Evolutionary conservation across 2,329 filamentous ascomycete genomes (phyloP).

Genomic region (Beauveria medogensis): DNA sequence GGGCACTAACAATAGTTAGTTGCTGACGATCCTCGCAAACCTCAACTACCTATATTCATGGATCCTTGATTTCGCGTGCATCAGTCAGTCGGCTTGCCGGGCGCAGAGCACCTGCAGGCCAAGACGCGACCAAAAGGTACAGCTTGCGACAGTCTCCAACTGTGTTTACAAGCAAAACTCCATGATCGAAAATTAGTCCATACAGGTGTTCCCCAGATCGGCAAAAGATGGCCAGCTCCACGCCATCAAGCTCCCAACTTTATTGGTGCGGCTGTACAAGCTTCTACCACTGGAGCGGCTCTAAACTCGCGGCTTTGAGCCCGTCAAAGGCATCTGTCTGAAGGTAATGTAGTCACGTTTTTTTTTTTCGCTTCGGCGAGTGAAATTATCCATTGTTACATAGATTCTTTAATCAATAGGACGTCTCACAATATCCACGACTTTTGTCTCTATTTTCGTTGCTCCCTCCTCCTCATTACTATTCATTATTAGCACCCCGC

Average conservation of each 20-base stretch:
- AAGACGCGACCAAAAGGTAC: background rate
- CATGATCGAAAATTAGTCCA: background rate
- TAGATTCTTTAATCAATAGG: background rate
- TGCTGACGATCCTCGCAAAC: background rate
- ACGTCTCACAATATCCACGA: background rate
- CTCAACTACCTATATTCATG: background rate
- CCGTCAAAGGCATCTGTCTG: background rate
- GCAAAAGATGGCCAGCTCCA: background rate
- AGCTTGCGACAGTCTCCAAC: background rate
- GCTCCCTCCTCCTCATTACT: background rate
- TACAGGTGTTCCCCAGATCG: background rate
- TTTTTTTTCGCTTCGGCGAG: no score
- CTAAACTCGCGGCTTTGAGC: background rate
- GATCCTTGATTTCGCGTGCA: no score
- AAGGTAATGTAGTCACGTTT: no score
- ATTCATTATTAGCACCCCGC: background rate
- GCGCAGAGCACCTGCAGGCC: background rate
- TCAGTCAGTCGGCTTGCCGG: background rate
- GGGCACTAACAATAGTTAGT: background rate
- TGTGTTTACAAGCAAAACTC: background rate
- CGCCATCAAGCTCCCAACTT: background rate
- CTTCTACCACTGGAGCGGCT: constrained; percentile 2
- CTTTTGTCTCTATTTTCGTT: background rate
- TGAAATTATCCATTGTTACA: no score
- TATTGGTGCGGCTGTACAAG: constrained; percentile 6